Evolutionary conservation across 495 filamentous ascomycete genomes (phyloP), one percentile per base, ranked within the genome.

Genomic region (Corynascus novoguineensis): DNA sequence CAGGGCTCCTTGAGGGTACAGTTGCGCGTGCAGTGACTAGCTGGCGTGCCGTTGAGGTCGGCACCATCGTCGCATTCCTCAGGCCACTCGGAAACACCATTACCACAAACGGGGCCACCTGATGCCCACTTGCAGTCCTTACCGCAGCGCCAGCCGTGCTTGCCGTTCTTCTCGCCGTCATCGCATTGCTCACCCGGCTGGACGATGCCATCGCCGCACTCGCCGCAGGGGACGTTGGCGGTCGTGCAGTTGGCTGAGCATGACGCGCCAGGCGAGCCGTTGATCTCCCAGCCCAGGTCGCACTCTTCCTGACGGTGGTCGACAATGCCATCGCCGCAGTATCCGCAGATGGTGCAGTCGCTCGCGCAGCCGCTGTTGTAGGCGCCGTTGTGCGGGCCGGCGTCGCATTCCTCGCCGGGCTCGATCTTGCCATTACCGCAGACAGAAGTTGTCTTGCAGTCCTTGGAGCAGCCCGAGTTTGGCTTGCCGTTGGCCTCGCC

Each of bases 51-150:
- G 51, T 62, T 62, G 49, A 59, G 52, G 1, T 62, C 60, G n/a
- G 27, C 15, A 38, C 60, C 60, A 9, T 62, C 60, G 41, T 62
- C 60, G 37, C 60, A 62, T 28, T 62, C 60, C 60, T 62, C 60
- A 22, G 55, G 60, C 34, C 44, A 55, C 45, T 62, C 55, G 12
- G 55, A 52, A 46, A 62, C 25, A 22, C 60, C 60, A 34, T 62
- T 62, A 47, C 60, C 60, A 34, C 60, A 62, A 14, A n/a, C 24
- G 2, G 50, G 46, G 19, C 28, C 34, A 15, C 28, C 34, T 1
- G 15, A 6, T 0, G 27, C 49, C 55, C 55, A 59, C n/a, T 41
- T 50, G 55, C 60, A 62, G 24, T 62, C 42, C 21, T 45, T 52
- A 29, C 19, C 44, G 51, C 60, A 62, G 15, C 48, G 51, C 19